A percentile compares a stretch with the other conserved stretches of the same genome.
These are phyloP conservation scores for Pseudognaphalium luteoalbum DNA, from an alignment of 129 eudicot genomes.

Conservation along the genomic window DNA sequence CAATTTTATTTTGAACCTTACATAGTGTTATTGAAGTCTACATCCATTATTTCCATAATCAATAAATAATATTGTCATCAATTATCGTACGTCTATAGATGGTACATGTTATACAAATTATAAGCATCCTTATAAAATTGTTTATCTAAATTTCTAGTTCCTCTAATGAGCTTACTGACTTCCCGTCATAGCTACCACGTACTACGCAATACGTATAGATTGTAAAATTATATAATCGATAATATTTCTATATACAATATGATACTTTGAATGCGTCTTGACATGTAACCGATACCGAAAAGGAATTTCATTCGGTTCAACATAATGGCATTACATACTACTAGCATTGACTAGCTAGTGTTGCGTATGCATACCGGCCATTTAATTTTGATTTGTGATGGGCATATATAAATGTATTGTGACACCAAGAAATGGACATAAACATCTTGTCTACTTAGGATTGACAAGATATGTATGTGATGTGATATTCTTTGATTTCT, in stretches of 20 bases:
- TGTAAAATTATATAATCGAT: too few relatives aligned
- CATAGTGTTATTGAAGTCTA: background rate
- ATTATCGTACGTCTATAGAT: too few relatives aligned
- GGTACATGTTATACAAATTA: too few relatives aligned
- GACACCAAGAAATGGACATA: conserved; percentile 33
- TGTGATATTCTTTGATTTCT: conserved; percentile 20
- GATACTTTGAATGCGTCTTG: too few relatives aligned
- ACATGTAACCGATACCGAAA: background rate
- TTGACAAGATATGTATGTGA: conserved; percentile 41
- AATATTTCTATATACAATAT: too few relatives aligned
- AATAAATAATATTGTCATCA: background rate
- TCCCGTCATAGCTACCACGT: too few relatives aligned
- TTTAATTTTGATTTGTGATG: conserved; percentile 22
- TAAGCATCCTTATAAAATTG: too few relatives aligned
- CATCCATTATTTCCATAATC: background rate
- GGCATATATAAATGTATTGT: conserved; percentile 15
- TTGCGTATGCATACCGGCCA: conserved; percentile 2
- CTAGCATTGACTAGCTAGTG: background rate
- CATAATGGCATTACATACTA: conserved; percentile 18
- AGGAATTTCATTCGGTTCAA: background rate
- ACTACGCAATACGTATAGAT: too few relatives aligned
- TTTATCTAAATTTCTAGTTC: too few relatives aligned
- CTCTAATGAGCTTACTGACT: too few relatives aligned
- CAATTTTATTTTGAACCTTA: background rate
- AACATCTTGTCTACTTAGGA: conserved; percentile 32